Percentiles rank a stretch among this genome's conserved stretches.
Conservation (phyloP, 148 eudicot genomes). For the Rhododendron simsii region DNA sequence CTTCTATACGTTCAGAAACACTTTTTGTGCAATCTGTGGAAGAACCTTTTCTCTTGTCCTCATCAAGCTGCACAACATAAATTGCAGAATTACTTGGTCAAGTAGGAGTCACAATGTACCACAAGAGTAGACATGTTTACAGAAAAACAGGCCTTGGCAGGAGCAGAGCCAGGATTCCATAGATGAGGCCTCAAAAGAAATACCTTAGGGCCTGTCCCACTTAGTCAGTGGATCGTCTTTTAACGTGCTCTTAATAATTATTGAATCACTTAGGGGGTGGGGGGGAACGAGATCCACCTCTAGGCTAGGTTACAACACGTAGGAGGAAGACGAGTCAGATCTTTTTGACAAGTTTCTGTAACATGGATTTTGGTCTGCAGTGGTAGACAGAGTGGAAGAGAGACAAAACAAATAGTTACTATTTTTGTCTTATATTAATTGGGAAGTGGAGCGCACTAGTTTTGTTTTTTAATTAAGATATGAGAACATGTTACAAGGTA, state of each 20-base stretch:
- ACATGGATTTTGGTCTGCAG: neutral
- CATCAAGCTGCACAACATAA: slow-evolving; percentile 53
- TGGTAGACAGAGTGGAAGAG: neutral
- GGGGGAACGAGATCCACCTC: neutral
- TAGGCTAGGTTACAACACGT: neutral
- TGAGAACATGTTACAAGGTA: neutral
- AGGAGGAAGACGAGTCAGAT: neutral
- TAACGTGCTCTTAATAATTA: neutral
- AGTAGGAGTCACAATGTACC: neutral
- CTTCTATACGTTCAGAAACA: slow-evolving; percentile 62
- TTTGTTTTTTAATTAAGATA: too few relatives aligned
- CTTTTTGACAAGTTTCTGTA: neutral
- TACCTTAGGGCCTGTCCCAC: neutral
- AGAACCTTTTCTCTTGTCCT: slow-evolving; percentile 59
- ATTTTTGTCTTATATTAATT: neutral
- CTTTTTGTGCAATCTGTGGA: slow-evolving; percentile 44
- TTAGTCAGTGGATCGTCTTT: neutral
- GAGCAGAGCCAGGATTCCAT: neutral
- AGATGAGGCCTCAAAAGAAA: neutral
- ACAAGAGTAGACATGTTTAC: neutral
- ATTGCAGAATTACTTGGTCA: neutral
- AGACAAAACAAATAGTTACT: neutral
- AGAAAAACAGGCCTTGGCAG: neutral
- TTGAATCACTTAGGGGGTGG: neutral
- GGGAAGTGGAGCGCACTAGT: neutral